Base-by-base conservation (phyloP, 2,329 filamentous ascomycete genomes). In the Helminthosporium solani region DNA sequence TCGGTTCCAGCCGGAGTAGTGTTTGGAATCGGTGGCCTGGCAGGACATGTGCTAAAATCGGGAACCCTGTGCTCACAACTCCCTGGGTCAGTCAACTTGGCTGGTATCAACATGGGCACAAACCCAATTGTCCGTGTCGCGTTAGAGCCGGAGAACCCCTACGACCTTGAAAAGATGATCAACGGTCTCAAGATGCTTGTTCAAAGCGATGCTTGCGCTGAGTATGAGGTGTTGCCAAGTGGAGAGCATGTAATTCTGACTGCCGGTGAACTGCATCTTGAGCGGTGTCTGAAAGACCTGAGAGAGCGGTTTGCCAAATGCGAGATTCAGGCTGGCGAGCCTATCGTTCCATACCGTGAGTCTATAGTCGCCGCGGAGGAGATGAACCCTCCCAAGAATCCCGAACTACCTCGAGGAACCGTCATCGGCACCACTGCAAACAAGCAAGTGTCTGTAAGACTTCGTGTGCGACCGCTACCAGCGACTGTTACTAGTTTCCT, bases 211-310 rank as follows among this genome's bases (percentile, higher is more conserved):
- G 92, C 94, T 0, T 97, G 94, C 61, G 94, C 92, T 12, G 86
- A 95, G 67, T 99, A 99, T 60, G 91, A 97, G 67, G 89, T 95
- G 40, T 86, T 97, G 42, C 81, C 86, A 46, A 96, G 86, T 57
- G 94, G 94, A 46, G 94, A 99, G 72, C 94, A 99, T 69, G 94
- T 99, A 33, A 83, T 99, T 18, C 72, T 96, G 30, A 97, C 94
- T 0, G 94, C 94, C 5, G 94, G 94, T 43, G 94, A 99, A 70
- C 68, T 99, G 56, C 94, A 99, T 73, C 78, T 99, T 2, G 94
- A 99, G 71, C 80, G 94, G 46, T 99, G 94, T 66, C 71, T 99
- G 48, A 96, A 94, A 42, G 94, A 99, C 74, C 77, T 99, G 20
- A 82, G 90, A 51, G 94, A 99, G 66, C 80, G 94, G 4, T 99